Conservation (phyloP, 2,329 filamentous ascomycete genomes). For the Coniella lustricola region DNA sequence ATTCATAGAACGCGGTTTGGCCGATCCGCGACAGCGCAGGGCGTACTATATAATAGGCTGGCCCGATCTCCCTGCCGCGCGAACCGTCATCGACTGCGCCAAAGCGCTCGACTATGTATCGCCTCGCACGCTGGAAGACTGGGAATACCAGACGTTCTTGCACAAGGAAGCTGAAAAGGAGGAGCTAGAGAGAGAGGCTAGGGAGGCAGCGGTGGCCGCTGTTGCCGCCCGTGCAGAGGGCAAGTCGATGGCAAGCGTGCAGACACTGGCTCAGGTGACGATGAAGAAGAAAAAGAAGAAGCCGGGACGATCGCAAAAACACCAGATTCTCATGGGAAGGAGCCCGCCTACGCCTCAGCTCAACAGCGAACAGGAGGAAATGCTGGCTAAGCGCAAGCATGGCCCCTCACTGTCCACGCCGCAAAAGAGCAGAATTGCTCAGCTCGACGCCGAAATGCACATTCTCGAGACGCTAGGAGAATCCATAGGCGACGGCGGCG, state of each 20-base stretch:
- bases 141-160: constrained; percentile 41
- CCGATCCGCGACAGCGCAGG: constrained; percentile 30
- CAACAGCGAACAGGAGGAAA: constrained; percentile 21
- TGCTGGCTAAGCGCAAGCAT: constrained; percentile 22
- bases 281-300: constrained; percentile 6
- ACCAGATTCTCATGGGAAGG: background rate
- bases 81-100: constrained; percentile 38
- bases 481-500: background rate
- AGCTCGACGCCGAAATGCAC: constrained; percentile 21
- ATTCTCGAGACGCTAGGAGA: constrained; percentile 3
- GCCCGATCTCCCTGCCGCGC: constrained; percentile 43
- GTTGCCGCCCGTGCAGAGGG: background rate
- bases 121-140: constrained; percentile 47
- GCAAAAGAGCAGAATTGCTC: constrained; percentile 26
- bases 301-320: constrained; percentile 12
- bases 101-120: constrained; percentile 53
- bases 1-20: constrained; percentile 24
- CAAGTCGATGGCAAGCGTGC: background rate
- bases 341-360: constrained; percentile 8
- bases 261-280: too few species aligned
- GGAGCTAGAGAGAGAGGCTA: constrained; percentile 21
- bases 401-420: constrained; percentile 35
- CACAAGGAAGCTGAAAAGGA: constrained; percentile 34
- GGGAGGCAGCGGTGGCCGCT: constrained; percentile 12
- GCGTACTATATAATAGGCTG: constrained; percentile 50